Percentiles rank a stretch among this genome's conserved stretches.
phyloP scores from a whole-genome alignment of 805 yeast genomes.

The Hanseniaspora guilliermondii region DNA sequence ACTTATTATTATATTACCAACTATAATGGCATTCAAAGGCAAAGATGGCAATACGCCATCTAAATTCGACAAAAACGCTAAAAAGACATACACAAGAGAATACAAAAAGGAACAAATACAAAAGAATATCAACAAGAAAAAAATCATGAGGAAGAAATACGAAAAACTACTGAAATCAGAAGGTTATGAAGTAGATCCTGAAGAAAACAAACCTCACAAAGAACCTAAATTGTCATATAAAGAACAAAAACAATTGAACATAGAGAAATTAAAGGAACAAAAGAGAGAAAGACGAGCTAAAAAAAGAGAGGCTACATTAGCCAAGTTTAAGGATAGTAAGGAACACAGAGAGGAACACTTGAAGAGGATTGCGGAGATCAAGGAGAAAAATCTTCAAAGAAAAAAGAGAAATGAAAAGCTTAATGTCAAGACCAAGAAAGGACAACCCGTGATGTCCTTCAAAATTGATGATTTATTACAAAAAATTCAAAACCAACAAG shows the following conservation, averaged over 20 bases:
- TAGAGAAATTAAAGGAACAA: slow-evolving; percentile 28
- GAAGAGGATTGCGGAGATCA: slow-evolving; percentile 25
- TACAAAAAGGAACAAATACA: slow-evolving; percentile 52
- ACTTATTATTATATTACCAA: no score
- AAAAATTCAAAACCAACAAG: slow-evolving; percentile 48
- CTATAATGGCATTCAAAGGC: neutral
- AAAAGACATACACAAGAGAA: slow-evolving; percentile 30
- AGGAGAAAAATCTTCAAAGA: slow-evolving; percentile 32
- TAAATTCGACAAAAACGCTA: neutral
- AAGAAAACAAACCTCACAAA: slow-evolving; percentile 11
- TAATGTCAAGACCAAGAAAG: slow-evolving; percentile 48
- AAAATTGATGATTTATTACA: slow-evolving; percentile 66
- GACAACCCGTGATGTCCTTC: slow-evolving; percentile 89
- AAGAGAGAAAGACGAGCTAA: slow-evolving; percentile 24
- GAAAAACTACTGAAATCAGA: slow-evolving; percentile 66
- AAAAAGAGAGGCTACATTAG: slow-evolving; percentile 19
- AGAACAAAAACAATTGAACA: slow-evolving; percentile 22
- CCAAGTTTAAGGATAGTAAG: slow-evolving; percentile 22
- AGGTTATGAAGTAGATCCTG: slow-evolving; percentile 36
- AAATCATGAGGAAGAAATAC: slow-evolving; percentile 69
- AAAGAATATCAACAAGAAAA: slow-evolving; percentile 62
- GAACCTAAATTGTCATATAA: slow-evolving; percentile 9
- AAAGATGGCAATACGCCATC: neutral
- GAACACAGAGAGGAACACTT: slow-evolving; percentile 35
- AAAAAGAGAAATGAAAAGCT: slow-evolving; percentile 36